Evolutionary conservation across 1,139 yeast species (phyloP).

Genomic region (Diutina siamensis): DNA sequence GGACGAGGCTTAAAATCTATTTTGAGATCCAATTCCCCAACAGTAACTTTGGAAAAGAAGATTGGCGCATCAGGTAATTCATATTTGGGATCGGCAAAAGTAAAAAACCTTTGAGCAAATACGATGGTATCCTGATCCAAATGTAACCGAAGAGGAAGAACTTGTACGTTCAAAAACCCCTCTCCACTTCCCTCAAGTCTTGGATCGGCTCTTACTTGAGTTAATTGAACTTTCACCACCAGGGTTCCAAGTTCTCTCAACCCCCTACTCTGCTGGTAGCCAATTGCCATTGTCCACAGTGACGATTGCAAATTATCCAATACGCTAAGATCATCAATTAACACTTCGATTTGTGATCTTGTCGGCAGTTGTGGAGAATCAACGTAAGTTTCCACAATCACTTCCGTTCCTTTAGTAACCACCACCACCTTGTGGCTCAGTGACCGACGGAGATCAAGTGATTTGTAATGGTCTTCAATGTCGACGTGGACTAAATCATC

Average conservation of each 20-base stretch:
- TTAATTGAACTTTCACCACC: conserved; percentile 46
- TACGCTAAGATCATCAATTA: conserved; percentile 30
- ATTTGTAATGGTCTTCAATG: conserved; percentile 21
- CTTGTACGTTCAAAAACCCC: conserved; percentile 38
- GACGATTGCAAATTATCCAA: conserved; percentile 78
- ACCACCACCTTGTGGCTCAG: conserved; percentile 47
- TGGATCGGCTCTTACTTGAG: conserved; percentile 56
- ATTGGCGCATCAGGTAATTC: conserved; percentile 49
- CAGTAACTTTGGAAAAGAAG: conserved; percentile 58
- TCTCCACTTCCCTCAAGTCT: conserved; percentile 55
- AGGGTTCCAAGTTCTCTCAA: conserved; percentile 60
- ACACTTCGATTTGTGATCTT: conserved; percentile 24
- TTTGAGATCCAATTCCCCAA: conserved; percentile 51
- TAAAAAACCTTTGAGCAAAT: conserved; percentile 67
- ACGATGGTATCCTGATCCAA: conserved; percentile 92
- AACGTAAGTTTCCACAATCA: conserved; percentile 36
- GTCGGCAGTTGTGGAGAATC: conserved; percentile 24
- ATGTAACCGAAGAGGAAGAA: conserved; percentile 70
- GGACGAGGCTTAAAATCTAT: conserved; percentile 84
- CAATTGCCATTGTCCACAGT: conserved; percentile 80
- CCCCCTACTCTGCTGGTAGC: conserved; percentile 57
- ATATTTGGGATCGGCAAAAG: conserved; percentile 66
- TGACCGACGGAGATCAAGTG: conserved; percentile 55
- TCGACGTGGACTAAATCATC: conserved; percentile 13
- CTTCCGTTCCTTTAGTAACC: conserved; percentile 41